Evolutionary conservation across 169 alveolate species (phyloP).

Genomic region (Plasmodium relictum): DNA sequence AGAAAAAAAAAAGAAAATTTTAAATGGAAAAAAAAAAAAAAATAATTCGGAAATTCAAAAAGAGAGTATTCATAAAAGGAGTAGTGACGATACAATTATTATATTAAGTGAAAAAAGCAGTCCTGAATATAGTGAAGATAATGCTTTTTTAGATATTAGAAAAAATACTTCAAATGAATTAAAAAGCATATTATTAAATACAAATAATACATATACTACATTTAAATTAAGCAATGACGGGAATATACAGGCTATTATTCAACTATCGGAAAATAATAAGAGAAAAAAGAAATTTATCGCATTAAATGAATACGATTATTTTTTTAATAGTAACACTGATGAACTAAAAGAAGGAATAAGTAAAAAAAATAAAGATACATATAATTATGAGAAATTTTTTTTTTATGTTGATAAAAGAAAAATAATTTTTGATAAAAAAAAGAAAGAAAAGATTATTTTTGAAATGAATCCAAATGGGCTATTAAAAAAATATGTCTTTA

Average conservation of each 20-base stretch:
- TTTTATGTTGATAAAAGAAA: constrained; percentile 55
- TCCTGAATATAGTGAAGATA: background rate
- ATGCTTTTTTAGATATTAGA: background rate
- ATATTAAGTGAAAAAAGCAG: too few species aligned
- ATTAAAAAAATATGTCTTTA: constrained; percentile 12
- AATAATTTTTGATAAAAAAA: constrained; percentile 27
- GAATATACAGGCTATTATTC: constrained; percentile 19
- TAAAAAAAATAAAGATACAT: background rate
- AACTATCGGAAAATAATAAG: constrained; percentile 13
- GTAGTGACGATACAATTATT: too few species aligned
- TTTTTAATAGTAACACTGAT: constrained; percentile 10
- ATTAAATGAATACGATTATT: constrained; percentile 40
- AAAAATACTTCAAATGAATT: background rate
- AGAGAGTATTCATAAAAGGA: too few species aligned
- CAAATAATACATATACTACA: constrained; percentile 15
- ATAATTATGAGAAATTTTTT: background rate
- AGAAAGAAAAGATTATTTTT: constrained; percentile 42
- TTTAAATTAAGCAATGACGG: constrained; percentile 20
- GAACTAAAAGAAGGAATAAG: background rate
- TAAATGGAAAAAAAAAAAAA: too few species aligned
- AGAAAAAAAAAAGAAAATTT: background rate
- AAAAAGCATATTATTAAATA: constrained; percentile 5
- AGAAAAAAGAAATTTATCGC: background rate
- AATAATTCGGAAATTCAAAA: too few species aligned
- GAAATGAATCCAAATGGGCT: constrained; percentile 18